Evolutionary conservation across 371 early-diverging fungal species (phyloP).

Genomic region (Zychaea mexicana): DNA sequence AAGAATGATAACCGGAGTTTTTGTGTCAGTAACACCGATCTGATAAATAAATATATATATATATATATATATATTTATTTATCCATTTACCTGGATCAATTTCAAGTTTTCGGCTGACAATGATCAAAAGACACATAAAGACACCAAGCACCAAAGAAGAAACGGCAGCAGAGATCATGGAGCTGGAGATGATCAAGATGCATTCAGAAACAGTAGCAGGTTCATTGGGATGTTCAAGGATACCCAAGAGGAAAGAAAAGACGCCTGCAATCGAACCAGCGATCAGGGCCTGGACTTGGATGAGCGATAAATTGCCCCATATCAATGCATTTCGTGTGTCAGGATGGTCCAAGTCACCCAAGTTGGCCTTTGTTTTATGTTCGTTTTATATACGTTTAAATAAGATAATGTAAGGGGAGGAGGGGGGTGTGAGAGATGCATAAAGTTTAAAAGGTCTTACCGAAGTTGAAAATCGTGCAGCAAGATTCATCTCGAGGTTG

Average conservation of each 20-base stretch:
- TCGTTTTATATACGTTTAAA: no score
- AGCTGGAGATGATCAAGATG: slow-evolving; percentile 67
- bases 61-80: slow-evolving; percentile 17
- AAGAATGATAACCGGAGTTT: slow-evolving; percentile 4
- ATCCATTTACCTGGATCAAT: slow-evolving; percentile 79
- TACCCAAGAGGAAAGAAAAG: slow-evolving; percentile 65
- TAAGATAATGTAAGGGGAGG: not conserved
- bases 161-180: slow-evolving; percentile 74
- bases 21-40: not conserved
- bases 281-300: slow-evolving; percentile 72
- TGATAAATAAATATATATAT: no score
- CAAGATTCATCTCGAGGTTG: slow-evolving; percentile 89
- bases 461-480: slow-evolving; percentile 81
- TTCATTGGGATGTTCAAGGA: slow-evolving; percentile 54
- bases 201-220: slow-evolving; percentile 54
- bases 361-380: slow-evolving; percentile 49
- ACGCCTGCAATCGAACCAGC: slow-evolving; percentile 74
- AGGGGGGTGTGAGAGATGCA: not conserved
- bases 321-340: slow-evolving; percentile 53
- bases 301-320: slow-evolving; percentile 70
- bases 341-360: slow-evolving; percentile 64
- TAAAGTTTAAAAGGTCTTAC: slow-evolving; percentile 37
- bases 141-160: slow-evolving; percentile 75
- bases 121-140: slow-evolving; percentile 74
- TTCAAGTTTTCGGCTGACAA: slow-evolving; percentile 60